Percentiles rank a stretch among this genome's conserved stretches.
phyloP scores from a whole-genome alignment of 257 asterid genomes.

The Fraxinus excelsior region DNA sequence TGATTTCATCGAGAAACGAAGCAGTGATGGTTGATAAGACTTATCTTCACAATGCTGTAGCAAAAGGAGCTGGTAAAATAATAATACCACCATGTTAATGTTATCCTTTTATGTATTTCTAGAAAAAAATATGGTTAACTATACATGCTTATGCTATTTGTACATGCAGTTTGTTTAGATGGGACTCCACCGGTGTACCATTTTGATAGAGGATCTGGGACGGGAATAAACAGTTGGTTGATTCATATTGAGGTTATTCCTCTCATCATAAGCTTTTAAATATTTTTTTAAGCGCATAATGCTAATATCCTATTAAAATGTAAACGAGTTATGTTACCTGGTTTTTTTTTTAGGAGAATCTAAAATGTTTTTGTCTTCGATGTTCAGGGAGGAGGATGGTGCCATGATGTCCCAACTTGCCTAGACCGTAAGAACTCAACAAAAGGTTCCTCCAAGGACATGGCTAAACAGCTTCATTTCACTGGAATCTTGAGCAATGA shows the following conservation, averaged over 20 bases:
- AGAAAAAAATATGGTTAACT: background rate
- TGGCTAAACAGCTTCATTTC: constrained; percentile 57
- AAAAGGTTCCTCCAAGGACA: constrained; percentile 72
- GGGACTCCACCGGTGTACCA: constrained; percentile 86
- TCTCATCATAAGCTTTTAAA: background rate
- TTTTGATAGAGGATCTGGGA: constrained; percentile 53
- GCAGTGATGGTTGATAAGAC: no score
- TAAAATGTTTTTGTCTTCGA: background rate
- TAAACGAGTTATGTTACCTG: no score
- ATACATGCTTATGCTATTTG: background rate
- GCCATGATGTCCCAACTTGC: constrained; percentile 63
- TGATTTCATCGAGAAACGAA: background rate
- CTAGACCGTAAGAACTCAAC: constrained; percentile 45
- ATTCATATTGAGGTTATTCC: constrained; percentile 62
- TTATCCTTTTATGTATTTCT: background rate
- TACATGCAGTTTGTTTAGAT: constrained; percentile 69
- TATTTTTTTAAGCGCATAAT: background rate
- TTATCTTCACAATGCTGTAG: no score
- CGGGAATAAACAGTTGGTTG: constrained; percentile 65
- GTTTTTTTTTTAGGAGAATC: no score
- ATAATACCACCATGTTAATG: no score
- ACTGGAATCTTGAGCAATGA: constrained; percentile 76
- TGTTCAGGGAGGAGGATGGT: constrained; percentile 93
- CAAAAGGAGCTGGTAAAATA: no score
- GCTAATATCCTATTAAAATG: background rate